A percentile compares a stretch with the other conserved stretches of the same genome.
Conservation (phyloP, 257 asterid genomes). For the Gentiana straminea region DNA sequence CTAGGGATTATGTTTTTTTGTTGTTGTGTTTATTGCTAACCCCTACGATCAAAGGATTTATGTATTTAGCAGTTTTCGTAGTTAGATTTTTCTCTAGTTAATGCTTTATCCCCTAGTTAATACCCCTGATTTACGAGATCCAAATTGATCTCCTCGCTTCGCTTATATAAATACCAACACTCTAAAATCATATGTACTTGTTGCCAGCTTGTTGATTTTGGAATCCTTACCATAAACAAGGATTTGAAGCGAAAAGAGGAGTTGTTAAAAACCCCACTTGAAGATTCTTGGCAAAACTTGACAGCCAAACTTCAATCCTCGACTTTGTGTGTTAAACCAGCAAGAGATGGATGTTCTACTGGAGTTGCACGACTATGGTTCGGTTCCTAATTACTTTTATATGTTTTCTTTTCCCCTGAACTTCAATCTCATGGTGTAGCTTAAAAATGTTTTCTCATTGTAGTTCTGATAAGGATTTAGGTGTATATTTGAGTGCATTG, state of each 20-base stretch:
- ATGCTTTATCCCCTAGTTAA: no score
- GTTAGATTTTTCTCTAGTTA: no score
- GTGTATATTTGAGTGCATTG: constrained; percentile 50
- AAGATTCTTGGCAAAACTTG: constrained; percentile 56
- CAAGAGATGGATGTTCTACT: constrained; percentile 91
- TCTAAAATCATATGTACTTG: background rate
- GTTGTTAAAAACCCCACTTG: constrained; percentile 27
- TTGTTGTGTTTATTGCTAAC: no score
- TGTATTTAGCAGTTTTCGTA: no score
- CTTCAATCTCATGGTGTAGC: background rate
- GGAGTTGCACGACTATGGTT: constrained; percentile 90
- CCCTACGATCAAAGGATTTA: no score
- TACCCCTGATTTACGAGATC: no score
- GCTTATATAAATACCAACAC: no score
- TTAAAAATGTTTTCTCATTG: constrained; percentile 7
- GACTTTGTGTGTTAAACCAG: constrained; percentile 76
- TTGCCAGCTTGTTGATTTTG: constrained; percentile 47
- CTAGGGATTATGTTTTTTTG: no score
- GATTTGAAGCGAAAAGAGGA: constrained; percentile 52
- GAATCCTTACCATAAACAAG: constrained; percentile 71
- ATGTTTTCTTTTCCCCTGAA: background rate
- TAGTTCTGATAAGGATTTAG: constrained; percentile 66
- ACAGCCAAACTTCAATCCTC: constrained; percentile 48
- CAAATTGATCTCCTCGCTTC: no score
- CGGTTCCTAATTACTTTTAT: background rate